These are phyloP conservation scores for Colletotrichum phormii DNA, from an alignment of 2,329 filamentous ascomycete species.

Conservation along the genomic window DNA sequence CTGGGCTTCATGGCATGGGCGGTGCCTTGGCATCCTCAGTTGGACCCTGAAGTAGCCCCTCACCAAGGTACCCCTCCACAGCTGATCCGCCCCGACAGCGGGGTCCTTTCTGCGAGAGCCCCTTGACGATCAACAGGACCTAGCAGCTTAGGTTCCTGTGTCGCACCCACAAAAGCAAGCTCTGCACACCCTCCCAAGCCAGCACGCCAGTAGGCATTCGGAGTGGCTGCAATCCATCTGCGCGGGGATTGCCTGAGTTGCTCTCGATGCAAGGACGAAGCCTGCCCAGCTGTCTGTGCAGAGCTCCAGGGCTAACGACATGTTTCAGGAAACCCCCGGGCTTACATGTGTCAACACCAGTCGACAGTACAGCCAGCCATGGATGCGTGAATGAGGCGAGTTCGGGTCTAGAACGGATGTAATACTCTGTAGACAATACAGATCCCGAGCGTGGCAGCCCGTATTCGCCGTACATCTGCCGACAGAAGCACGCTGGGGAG, in stretches of 20 bases:
- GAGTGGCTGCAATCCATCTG: conserved; percentile 3
- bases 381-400: not conserved
- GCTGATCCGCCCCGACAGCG: conserved; percentile 2
- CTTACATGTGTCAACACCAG: not conserved
- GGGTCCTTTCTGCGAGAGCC: conserved; percentile 8
- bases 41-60: conserved; percentile 1
- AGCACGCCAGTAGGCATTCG: not conserved
- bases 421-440: not conserved
- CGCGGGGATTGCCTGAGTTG: conserved; percentile 28
- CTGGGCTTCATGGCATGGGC: not conserved
- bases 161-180: conserved; percentile 5
- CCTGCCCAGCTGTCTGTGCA: conserved; percentile 10
- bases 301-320: conserved; percentile 6
- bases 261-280: conserved; percentile 12
- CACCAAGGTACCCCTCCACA: conserved; percentile 5
- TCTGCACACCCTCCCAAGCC: not conserved
- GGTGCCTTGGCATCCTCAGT: not conserved
- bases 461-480: not conserved
- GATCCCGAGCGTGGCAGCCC: not conserved
- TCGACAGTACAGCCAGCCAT: not conserved
- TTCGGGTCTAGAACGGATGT: not conserved
- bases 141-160: not conserved
- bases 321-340: conserved; percentile 28
- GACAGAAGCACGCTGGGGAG: not conserved
- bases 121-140: conserved; percentile 16